Base-by-base conservation (phyloP, 2,329 filamentous ascomycete species). In the Talaromyces sp. region DNA sequence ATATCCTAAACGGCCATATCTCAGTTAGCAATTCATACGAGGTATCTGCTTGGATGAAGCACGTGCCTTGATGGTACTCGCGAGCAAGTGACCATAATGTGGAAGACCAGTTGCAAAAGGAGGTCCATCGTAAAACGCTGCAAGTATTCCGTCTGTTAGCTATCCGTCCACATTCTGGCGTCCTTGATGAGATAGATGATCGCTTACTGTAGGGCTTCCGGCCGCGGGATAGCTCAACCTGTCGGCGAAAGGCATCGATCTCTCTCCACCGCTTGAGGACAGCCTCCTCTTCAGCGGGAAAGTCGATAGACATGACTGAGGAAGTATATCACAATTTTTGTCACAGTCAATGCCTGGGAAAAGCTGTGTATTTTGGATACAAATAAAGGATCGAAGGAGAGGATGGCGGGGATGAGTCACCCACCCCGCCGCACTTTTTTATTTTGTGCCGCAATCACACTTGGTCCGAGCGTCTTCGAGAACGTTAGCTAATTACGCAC, bases 111-210 rank as follows among this genome's bases (percentile, higher is more conserved):
- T 96, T 70, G 86, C 87, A 70, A 91, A 91, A 5, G 88, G 88
- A 58, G 88, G 88, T 10, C 89, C 89, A 81, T 93, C 89, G 78
- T 97, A 97, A 78, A 99, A 99, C 58, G 91, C 96, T 59, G 28
- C 22, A 28, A 25, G 22, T 33, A 37, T 33, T 17, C 17, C 11
- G 25, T 15, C 25, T 31, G 43, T 56, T 33, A 56, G 43, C 21
- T 25, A 50, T 36, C 13, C 15, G 9, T 50, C 19, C 21, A 19
- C 17, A 9, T 22, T n/a, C 25, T 7, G 21, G 33, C 22, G 22
- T 22, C 9, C 17, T 21, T 28, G 36, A 40, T 33, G 19, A 31
- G 35, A 25, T 35, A 31, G 35, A 25, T 35, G 41, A 33, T 37
- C 21, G 40, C 57, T 59, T 50, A 59, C 57, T 59, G 73, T 96